A percentile compares a stretch with the other conserved stretches of the same genome.
Conservation (phyloP, 805 yeast species). For the Suhomyces xylopsoci region DNA sequence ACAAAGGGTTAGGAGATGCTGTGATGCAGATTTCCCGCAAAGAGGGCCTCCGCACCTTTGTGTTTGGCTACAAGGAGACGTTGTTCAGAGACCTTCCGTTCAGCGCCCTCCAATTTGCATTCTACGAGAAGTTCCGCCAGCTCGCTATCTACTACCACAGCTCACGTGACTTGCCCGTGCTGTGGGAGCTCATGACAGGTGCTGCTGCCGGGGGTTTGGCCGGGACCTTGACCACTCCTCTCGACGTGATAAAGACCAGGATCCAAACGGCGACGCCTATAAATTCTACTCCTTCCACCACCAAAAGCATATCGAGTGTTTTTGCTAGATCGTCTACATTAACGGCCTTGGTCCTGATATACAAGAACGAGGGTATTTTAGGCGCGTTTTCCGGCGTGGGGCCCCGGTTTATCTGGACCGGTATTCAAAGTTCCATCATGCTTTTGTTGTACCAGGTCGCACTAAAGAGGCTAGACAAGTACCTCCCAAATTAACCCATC, state of each 20-base stretch:
- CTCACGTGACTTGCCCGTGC: conserved; percentile 46
- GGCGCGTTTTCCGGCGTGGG: conserved; percentile 95
- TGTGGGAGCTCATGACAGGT: conserved; percentile 77
- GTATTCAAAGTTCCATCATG: conserved; percentile 93
- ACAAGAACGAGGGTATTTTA: conserved; percentile 66
- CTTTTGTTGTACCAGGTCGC: conserved; percentile 79
- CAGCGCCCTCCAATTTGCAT: conserved; percentile 93
- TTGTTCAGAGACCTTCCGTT: conserved; percentile 90
- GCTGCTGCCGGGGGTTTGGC: conserved; percentile 96
- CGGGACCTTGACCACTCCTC: conserved; percentile 83
- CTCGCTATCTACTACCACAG: conserved; percentile 46
- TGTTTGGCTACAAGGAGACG: conserved; percentile 93
- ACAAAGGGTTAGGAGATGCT: conserved; percentile 72
- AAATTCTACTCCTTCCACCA: too few species aligned
- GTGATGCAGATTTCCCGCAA: conserved; percentile 53
- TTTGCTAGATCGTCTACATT: conserved; percentile 17
- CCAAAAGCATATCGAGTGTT: background rate
- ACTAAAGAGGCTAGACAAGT: conserved; percentile 49
- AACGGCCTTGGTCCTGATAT: conserved; percentile 42
- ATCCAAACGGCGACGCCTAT: conserved; percentile 69
- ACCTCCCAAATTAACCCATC: background rate
- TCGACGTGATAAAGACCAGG: conserved; percentile 89
- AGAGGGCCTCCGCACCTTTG: conserved; percentile 77
- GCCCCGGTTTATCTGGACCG: conserved; percentile 95
- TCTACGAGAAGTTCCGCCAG: conserved; percentile 79